Conservation (phyloP, 1,139 yeast genomes). For the Meyerozyma guilliermondii region DNA sequence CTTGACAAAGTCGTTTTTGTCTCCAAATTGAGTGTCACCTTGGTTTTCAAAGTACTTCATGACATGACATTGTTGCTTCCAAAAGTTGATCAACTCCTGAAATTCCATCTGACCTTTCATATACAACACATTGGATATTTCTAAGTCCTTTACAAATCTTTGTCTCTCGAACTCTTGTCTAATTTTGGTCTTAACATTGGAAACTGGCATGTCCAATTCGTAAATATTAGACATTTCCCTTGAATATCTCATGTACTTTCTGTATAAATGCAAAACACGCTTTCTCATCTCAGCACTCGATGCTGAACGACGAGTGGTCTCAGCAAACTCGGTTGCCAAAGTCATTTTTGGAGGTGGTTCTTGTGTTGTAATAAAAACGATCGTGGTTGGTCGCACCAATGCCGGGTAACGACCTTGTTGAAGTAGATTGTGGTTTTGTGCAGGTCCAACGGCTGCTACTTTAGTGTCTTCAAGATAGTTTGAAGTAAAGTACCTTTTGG, state of each 20-base stretch:
- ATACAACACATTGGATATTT: conserved; percentile 61
- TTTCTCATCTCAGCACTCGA: conserved; percentile 56
- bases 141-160: conserved; percentile 64
- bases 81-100: conserved; percentile 82
- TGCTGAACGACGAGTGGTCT: conserved; percentile 67
- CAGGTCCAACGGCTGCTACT: background rate
- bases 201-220: conserved; percentile 80
- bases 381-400: conserved; percentile 1
- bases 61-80: conserved; percentile 89
- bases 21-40: conserved; percentile 44
- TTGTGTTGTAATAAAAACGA: conserved; percentile 1
- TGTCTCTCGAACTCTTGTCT: conserved; percentile 90
- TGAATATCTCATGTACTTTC: conserved; percentile 64
- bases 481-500: conserved; percentile 30
- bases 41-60: conserved; percentile 75
- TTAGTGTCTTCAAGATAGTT: conserved; percentile 4
- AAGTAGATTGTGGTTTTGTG: background rate
- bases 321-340: conserved; percentile 78
- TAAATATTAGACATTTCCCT: conserved; percentile 62
- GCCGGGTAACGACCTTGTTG: background rate
- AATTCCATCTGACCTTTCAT: conserved; percentile 90
- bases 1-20: conserved; percentile 56
- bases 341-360: conserved; percentile 34
- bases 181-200: conserved; percentile 73
- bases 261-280: conserved; percentile 67